phyloP scores from a whole-genome alignment of 805 yeast species.

The Blastobotrys muscicola region DNA sequence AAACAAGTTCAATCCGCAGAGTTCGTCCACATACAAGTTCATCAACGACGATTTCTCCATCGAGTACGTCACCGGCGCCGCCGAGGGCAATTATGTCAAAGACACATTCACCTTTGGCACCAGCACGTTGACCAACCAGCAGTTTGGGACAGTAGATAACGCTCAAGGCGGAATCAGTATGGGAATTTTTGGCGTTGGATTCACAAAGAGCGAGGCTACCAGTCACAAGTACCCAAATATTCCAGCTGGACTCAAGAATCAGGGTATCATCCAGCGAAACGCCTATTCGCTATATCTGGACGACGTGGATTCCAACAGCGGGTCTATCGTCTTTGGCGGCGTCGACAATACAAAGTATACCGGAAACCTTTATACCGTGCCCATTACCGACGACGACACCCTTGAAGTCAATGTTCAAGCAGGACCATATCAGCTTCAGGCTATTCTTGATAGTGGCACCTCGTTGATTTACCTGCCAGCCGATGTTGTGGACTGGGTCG shows the following conservation, averaged over 20 bases:
- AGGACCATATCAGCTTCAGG: slow-evolving; percentile 3
- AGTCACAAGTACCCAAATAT: slow-evolving; percentile 41
- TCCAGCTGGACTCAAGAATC: slow-evolving; percentile 44
- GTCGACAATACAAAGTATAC: slow-evolving; percentile 33
- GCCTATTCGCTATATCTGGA: slow-evolving; percentile 58
- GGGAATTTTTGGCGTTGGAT: slow-evolving; percentile 24
- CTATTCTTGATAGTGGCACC: slow-evolving; percentile 14
- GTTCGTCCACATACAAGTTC: slow-evolving; percentile 16
- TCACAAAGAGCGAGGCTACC: slow-evolving; percentile 16
- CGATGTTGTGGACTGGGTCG: slow-evolving; percentile 1
- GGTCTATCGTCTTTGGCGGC: slow-evolving; percentile 38
- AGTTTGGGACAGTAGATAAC: slow-evolving; percentile 10
- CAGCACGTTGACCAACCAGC: slow-evolving; percentile 36
- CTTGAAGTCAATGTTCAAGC: slow-evolving; percentile 11
- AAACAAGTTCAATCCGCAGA: slow-evolving; percentile 4
- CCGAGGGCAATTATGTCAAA: slow-evolving; percentile 45
- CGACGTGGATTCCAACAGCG: slow-evolving; percentile 21
- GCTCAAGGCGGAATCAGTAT: slow-evolving; percentile 1
- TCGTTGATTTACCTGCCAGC: slow-evolving; percentile 10
- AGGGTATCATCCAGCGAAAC: slow-evolving; percentile 44
- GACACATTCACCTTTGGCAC: slow-evolving; percentile 42
- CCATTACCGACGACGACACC: slow-evolving; percentile 28
- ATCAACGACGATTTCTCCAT: slow-evolving; percentile 11
- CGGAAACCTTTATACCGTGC: slow-evolving; percentile 34
- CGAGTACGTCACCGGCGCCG: slow-evolving; percentile 13